phyloP scores from a whole-genome alignment of 257 asterid genomes.

The Perilla frutescens region DNA sequence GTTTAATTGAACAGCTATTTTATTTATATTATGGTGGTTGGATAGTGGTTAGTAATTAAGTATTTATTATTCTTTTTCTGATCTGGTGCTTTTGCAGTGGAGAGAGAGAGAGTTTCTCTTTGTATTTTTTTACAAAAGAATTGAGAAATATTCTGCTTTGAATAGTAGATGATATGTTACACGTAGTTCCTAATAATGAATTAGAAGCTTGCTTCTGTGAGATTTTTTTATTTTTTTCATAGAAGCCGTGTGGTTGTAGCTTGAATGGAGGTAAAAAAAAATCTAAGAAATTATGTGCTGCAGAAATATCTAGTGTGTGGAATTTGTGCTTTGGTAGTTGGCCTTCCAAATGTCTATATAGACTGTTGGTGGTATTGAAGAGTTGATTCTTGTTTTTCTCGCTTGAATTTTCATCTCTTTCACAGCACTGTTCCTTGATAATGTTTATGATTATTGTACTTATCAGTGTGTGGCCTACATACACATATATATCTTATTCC shows the following conservation, averaged over 20 bases:
- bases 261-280: constrained; percentile 11
- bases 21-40: constrained; percentile 6
- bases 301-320: neutral
- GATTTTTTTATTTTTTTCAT: neutral
- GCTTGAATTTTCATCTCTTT: constrained; percentile 34
- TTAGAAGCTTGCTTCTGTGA: constrained; percentile 4
- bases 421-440: constrained; percentile 30
- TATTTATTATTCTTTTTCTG: constrained; percentile 35
- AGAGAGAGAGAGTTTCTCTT: constrained; percentile 35
- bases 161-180: constrained; percentile 21
- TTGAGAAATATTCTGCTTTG: constrained; percentile 33
- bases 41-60: constrained; percentile 23
- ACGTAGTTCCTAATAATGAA: neutral
- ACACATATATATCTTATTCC: neutral
- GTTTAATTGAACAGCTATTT: constrained; percentile 24
- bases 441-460: no score
- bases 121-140: constrained; percentile 11
- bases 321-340: constrained; percentile 9
- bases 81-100: constrained; percentile 33
- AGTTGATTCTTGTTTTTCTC: constrained; percentile 22
- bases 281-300: neutral
- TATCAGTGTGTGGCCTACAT: neutral
- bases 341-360: neutral
- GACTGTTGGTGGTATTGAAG: neutral
- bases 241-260: constrained; percentile 26